Conservation (phyloP, 2,329 filamentous ascomycete genomes). For the Apiospora saccharicola region DNA sequence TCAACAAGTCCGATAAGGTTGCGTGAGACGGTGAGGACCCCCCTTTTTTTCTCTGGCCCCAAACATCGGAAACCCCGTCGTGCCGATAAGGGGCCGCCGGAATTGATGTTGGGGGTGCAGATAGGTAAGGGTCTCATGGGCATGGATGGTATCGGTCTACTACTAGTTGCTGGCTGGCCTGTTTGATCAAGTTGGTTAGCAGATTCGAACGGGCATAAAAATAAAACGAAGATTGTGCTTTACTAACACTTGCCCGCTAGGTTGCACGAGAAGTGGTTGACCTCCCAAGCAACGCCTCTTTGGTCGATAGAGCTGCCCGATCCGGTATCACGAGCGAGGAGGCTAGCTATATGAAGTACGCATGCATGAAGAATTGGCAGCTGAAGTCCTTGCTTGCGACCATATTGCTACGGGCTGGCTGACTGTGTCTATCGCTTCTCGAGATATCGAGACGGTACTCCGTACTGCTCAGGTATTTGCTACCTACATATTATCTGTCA, state of each 20-base stretch:
- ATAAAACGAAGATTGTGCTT: background rate
- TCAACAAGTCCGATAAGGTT: slow-evolving; percentile 18
- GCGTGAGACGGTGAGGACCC: slow-evolving; percentile 15
- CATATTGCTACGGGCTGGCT: slow-evolving; percentile 9
- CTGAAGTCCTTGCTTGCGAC: slow-evolving; percentile 2
- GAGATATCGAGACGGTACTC: background rate
- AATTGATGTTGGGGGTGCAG: slow-evolving; percentile 10
- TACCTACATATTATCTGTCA: slow-evolving; percentile 6
- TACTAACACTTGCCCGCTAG: background rate
- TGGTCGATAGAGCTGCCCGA: slow-evolving; percentile 12
- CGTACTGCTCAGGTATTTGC: background rate
- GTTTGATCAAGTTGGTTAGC: background rate
- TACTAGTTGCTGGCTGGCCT: background rate
- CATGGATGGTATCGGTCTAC: background rate
- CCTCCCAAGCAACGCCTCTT: background rate
- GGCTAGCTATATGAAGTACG: slow-evolving; percentile 8
- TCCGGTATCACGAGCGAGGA: slow-evolving; percentile 11
- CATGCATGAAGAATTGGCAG: background rate
- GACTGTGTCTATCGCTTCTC: slow-evolving; percentile 10
- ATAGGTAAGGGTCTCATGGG: background rate
- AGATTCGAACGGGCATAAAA: background rate
- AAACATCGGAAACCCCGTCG: slow-evolving; percentile 13
- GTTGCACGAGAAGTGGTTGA: background rate
- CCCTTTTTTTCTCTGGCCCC: slow-evolving; percentile 20
- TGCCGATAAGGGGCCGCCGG: slow-evolving; percentile 12